These are phyloP conservation scores for Narthecium ossifragum DNA, from an alignment of 106 monocot genomes.

Conservation along the genomic window DNA sequence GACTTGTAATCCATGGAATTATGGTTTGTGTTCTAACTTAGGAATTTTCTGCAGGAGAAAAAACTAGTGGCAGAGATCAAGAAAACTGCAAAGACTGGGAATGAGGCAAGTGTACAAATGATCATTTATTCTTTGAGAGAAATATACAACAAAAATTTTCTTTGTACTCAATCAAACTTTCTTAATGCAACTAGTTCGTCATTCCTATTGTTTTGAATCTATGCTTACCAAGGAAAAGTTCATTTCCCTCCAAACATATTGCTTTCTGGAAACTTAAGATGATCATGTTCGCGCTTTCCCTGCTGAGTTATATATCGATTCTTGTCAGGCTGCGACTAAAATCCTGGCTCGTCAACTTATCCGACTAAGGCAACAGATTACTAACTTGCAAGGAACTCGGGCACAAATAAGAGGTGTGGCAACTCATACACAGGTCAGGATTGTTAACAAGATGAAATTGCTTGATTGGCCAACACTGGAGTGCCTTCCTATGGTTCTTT, in stretches of 20 bases:
- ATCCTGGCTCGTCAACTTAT: constrained; percentile 97
- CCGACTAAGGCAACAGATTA: constrained; percentile 93
- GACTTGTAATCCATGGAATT: background rate
- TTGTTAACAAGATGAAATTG: background rate
- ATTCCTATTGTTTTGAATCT: too few relatives aligned
- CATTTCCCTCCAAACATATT: too few relatives aligned
- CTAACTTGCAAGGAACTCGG: constrained; percentile 89
- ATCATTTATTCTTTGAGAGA: too few relatives aligned
- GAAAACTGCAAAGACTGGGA: constrained; percentile 89
- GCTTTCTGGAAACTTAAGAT: too few relatives aligned
- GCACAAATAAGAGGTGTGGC: constrained; percentile 96
- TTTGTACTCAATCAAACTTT: too few relatives aligned
- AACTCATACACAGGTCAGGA: constrained; percentile 85
- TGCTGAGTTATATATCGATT: too few relatives aligned
- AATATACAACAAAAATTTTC: too few relatives aligned
- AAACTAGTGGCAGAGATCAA: constrained; percentile 95
- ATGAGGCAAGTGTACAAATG: constrained; percentile 50
- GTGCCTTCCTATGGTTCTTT: background rate
- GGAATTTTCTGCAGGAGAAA: constrained; percentile 55
- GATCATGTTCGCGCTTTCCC: too few relatives aligned
- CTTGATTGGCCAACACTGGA: too few relatives aligned
- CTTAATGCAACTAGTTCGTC: too few relatives aligned
- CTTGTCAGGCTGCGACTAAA: constrained; percentile 68
- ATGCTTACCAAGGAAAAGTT: too few relatives aligned
- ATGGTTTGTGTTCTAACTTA: background rate